Percentiles rank a stretch among this genome's conserved stretches.
phyloP scores from a whole-genome alignment of 495 filamentous ascomycete species.

The Penicillium atrosanguineum region DNA sequence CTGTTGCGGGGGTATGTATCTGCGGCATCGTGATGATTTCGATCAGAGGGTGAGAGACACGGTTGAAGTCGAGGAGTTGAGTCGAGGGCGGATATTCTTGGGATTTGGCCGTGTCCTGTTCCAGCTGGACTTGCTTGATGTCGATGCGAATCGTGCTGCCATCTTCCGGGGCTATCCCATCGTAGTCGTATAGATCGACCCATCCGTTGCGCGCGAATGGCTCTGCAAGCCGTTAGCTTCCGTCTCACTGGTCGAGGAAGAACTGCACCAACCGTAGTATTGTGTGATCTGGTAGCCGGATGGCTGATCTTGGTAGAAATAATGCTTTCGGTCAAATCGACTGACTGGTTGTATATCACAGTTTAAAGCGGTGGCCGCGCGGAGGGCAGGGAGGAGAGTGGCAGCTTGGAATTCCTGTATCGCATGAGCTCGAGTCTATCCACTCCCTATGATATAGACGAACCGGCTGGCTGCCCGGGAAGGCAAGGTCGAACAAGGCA shows the following conservation, averaged over 20 bases:
- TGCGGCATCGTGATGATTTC: slow-evolving; percentile 92
- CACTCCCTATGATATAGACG: slow-evolving; percentile 10
- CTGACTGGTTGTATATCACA: slow-evolving; percentile 74
- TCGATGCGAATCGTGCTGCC: slow-evolving; percentile 65
- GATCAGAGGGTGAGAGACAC: slow-evolving; percentile 83
- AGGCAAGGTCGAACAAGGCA: slow-evolving; percentile 81
- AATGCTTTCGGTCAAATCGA: slow-evolving; percentile 93
- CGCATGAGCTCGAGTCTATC: slow-evolving; percentile 7
- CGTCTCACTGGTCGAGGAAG: background rate
- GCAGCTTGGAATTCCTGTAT: slow-evolving; percentile 69
- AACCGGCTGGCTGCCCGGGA: slow-evolving; percentile 83
- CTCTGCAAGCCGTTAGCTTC: slow-evolving; percentile 36
- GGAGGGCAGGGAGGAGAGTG: slow-evolving; percentile 81
- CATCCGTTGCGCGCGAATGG: slow-evolving; percentile 79
- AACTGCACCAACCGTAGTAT: slow-evolving; percentile 61
- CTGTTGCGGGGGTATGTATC: slow-evolving; percentile 80
- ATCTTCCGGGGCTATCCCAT: slow-evolving; percentile 73
- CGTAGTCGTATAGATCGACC: slow-evolving; percentile 66
- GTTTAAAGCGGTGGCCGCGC: slow-evolving; percentile 80
- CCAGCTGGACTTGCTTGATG: slow-evolving; percentile 92
- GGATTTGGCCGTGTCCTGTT: slow-evolving; percentile 97
- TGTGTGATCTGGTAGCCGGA: slow-evolving; percentile 97
- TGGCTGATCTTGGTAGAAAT: slow-evolving; percentile 98
- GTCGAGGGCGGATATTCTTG: slow-evolving; percentile 67
- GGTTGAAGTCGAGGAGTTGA: slow-evolving; percentile 91